A percentile compares a stretch with the other conserved stretches of the same genome.
Evolutionary conservation across 2,329 filamentous ascomycete genomes (phyloP).

Genomic region (Aspergillus ochraceus): DNA sequence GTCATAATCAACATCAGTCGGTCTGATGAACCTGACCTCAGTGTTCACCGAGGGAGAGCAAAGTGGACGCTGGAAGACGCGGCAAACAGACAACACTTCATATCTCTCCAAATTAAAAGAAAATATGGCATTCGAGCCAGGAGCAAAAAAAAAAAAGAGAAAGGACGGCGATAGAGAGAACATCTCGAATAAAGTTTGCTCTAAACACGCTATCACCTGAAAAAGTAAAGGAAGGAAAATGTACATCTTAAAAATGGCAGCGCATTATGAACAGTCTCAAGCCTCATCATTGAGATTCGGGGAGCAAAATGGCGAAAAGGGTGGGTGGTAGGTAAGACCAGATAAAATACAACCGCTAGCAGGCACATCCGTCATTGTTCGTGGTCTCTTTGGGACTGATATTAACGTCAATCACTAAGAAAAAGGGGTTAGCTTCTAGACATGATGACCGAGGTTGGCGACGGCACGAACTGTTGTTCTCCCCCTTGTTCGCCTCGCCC

Average conservation of each 20-base stretch:
- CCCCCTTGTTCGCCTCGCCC: slow-evolving; percentile 75
- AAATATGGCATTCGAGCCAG: background rate
- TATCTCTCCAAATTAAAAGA: slow-evolving; percentile 1
- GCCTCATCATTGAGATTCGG: slow-evolving; percentile 26
- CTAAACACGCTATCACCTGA: slow-evolving; percentile 35
- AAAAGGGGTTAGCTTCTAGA: slow-evolving; percentile 24
- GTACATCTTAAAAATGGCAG: slow-evolving; percentile 38
- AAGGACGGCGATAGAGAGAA: slow-evolving; percentile 1
- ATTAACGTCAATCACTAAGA: slow-evolving; percentile 86
- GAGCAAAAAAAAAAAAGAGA: slow-evolving; percentile 1
- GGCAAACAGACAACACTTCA: slow-evolving; percentile 12
- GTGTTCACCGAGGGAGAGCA: background rate
- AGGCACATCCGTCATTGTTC: slow-evolving; percentile 72
- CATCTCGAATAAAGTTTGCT: slow-evolving; percentile 15
- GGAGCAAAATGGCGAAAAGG: slow-evolving; percentile 7
- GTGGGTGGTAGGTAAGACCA: slow-evolving; percentile 14
- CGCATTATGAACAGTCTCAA: slow-evolving; percentile 39
- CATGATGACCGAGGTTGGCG: background rate
- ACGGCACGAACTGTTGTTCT: slow-evolving; percentile 71
- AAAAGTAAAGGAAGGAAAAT: slow-evolving; percentile 32
- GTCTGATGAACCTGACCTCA: background rate
- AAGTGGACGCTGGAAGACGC: background rate
- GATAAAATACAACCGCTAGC: slow-evolving; percentile 42
- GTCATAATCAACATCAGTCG: background rate
- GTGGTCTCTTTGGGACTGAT: slow-evolving; percentile 68